Conservation (phyloP, 495 filamentous ascomycete genomes). For the Immersiella caudata region DNA sequence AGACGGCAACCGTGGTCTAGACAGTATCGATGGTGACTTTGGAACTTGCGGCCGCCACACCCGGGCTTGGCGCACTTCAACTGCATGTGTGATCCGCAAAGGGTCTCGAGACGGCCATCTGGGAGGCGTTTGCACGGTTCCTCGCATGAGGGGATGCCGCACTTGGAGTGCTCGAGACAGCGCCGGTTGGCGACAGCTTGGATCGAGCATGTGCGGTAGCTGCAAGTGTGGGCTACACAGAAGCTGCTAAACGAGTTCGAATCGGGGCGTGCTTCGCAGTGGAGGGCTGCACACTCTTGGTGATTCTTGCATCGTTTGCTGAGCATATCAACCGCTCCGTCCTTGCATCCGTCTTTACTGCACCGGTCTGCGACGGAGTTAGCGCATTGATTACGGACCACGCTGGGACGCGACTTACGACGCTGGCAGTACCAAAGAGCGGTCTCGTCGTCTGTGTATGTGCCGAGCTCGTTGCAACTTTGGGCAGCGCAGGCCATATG, state of each 20-base stretch:
- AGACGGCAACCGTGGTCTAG: slow-evolving; percentile 17
- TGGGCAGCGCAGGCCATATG: slow-evolving; percentile 16
- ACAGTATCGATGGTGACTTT: slow-evolving; percentile 15
- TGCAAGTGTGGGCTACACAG: slow-evolving; percentile 20
- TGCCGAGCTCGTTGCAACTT: slow-evolving; percentile 4
- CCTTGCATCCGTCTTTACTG: slow-evolving; percentile 11
- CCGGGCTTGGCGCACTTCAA: slow-evolving; percentile 7
- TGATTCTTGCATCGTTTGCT: slow-evolving; percentile 18
- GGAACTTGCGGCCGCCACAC: slow-evolving; percentile 9
- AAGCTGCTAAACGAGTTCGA: slow-evolving; percentile 9
- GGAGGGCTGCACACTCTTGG: slow-evolving; percentile 18
- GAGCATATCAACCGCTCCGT: slow-evolving; percentile 13
- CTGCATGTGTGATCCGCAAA: neutral
- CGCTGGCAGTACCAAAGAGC: slow-evolving; percentile 10
- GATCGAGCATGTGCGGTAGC: neutral
- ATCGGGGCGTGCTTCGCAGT: slow-evolving; percentile 12
- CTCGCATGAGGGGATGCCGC: slow-evolving; percentile 6
- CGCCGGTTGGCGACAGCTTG: slow-evolving; percentile 14
- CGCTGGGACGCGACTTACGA: neutral
- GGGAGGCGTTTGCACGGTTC: neutral
- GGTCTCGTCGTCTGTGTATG: neutral
- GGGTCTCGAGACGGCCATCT: slow-evolving; percentile 2
- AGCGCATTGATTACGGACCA: neutral
- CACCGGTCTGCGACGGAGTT: slow-evolving; percentile 13
- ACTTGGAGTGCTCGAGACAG: slow-evolving; percentile 19